Conservation (phyloP, 768 basidiomycete species). For the Suillus placidus region DNA sequence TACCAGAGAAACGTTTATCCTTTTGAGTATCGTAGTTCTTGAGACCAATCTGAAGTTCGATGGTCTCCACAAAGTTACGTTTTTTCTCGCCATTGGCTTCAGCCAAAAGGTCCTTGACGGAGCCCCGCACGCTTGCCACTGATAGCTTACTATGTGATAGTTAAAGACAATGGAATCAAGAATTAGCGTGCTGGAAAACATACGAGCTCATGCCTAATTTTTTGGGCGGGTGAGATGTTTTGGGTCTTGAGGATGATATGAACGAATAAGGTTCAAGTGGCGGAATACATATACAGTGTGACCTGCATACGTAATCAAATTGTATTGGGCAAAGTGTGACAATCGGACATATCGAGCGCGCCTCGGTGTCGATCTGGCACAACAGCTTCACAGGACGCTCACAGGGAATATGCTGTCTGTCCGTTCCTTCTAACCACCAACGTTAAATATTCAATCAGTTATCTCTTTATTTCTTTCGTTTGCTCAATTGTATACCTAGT, state of each 20-base stretch:
- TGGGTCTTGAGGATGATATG: conserved; percentile 26
- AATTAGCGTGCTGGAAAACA: neutral
- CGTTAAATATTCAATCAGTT: conserved; percentile 6
- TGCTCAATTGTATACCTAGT: neutral
- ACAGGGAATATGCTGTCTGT: neutral
- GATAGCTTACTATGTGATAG: conserved; percentile 75
- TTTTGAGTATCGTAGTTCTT: conserved; percentile 99
- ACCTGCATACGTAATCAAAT: conserved; percentile 24
- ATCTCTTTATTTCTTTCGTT: conserved; percentile 6
- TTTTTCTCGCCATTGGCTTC: conserved; percentile 86
- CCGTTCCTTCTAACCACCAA: neutral
- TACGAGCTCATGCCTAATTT: conserved; percentile 35
- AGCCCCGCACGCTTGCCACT: conserved; percentile 99
- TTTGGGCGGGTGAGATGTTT: conserved; percentile 20
- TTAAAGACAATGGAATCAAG: neutral
- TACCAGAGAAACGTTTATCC: conserved; percentile 99
- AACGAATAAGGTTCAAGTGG: conserved; percentile 35
- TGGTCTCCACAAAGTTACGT: conserved; percentile 94
- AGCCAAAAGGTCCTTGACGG: conserved; percentile 87
- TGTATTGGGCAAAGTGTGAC: conserved; percentile 14
- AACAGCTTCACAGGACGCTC: conserved; percentile 10
- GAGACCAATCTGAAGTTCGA: conserved; percentile 94
- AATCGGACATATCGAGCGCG: conserved; percentile 19
- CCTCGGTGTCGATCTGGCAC: conserved; percentile 8
- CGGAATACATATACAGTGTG: conserved; percentile 38